Base-by-base conservation (phyloP, 441 rosid species). In the Erodium chrysanthum region DNA sequence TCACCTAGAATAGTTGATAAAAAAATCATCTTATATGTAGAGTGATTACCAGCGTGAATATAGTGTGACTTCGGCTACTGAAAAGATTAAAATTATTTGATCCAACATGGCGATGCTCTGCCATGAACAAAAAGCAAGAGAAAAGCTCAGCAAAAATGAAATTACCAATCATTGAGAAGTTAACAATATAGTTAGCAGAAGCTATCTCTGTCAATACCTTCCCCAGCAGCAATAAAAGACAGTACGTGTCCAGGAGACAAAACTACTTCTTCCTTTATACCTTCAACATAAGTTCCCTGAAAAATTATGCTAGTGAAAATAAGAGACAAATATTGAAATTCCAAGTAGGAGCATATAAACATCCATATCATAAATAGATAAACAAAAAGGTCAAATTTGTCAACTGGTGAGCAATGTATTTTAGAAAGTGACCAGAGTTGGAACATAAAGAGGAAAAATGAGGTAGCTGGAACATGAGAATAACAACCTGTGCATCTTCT, bases 71-170 rank as follows among this genome's bases (percentile, higher is more conserved):
- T 83, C 99, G 88, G 83, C 99, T 96, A 72, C 98, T 96, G 68
- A 92, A 73, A 66, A 96, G 83, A 76, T 96, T 96, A 79, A 96
- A 96, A 75, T 96, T 96, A 86, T 96, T 96, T 50, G 98, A 96
- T 72, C 99, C 99, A 78, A 96, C 97, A 70, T 96, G 99, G 65
- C 98, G 99, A 81, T 96, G 98, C 73, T 96, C 99, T 96, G 91
- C 79, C 78, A 75, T 71, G 20, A 72, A 62, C 60, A 72, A 67
- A 70, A n/a, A 73, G 54, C 67, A 75, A 68, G 17, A 60, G 33
- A 12, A 68, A 70, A 37, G 8, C 20, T 61, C 42, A 68, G 64
- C 18, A 18, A 60, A 9, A 37, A 37, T 33, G 2, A 33, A 33
- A 33, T 33, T 33, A 25, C 62, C 61, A 68, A 44, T 2, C 11